Base-by-base conservation (phyloP, 1,284 basidiomycete genomes). In the Xerocomus amazonicus region DNA sequence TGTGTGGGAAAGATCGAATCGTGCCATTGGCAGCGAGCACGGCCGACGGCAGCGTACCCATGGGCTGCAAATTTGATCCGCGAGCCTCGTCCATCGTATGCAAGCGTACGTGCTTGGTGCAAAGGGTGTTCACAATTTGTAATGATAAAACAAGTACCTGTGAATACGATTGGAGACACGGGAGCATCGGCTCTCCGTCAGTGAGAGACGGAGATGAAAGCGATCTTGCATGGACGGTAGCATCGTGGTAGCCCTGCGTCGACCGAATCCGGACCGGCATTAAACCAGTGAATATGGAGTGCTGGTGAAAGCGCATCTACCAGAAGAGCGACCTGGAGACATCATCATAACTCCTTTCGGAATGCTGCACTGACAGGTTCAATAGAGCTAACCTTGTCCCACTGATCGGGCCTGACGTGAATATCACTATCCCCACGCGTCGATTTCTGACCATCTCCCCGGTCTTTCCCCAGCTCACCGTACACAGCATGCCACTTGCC, bases 361-460 rank as follows among this genome's bases (percentile, higher is more conserved):
- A 47, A 47, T 51, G 50, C 48, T 31, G 52, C 53, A 52, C 32
- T 29, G 41, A 42, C n/a, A 59, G 51, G 49, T 50, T 44, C 47
- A 42, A 45, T 44, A 19, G 51, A 70, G 66, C 61, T 70, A 66
- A 66, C 64, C 67, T 66, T 66, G 68, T 67, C 45, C 45, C 26
- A 45, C 16, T 57, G 58, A 67, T 61, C 53, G 55, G 57, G 38
- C 31, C 47, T 23, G 19, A 23, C 19, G 19, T 23, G 19, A 23
- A 23, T 23, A 50, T 31, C 29, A 51, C 47, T 44, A 50, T 28
- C 44, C 31, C 50, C 43, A 44, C 43, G 50, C 49, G 47, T 35
- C 37, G 48, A 54, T 54, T 55, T 46, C 44, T 50, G 45, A 45
- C 33, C 33, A 40, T 50, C n/a, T 17, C 26, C 37, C 51, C 62